Conservation (phyloP, 352 stramenopile genomes). For the Globisporangium barbulae region DNA sequence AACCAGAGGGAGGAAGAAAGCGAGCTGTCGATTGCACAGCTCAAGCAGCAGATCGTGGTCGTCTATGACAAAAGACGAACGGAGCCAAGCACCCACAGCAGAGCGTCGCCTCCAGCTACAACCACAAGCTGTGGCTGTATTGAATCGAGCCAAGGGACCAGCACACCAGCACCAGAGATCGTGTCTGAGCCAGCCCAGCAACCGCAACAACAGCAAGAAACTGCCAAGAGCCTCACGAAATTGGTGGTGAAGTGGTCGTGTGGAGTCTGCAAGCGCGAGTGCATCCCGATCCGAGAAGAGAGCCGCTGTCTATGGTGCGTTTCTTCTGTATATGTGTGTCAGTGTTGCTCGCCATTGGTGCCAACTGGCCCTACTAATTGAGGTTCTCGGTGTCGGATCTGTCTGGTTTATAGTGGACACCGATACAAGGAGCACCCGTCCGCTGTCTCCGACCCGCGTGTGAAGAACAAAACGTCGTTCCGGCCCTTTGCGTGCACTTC, state of each 20-base stretch:
- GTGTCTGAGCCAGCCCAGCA: background rate
- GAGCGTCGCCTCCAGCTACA: background rate
- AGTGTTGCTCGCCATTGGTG: background rate
- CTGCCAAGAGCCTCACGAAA: constrained; percentile 25
- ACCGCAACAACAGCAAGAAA: background rate
- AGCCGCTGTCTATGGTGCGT: constrained; percentile 71
- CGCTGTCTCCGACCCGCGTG: constrained; percentile 25
- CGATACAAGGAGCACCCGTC: constrained; percentile 74
- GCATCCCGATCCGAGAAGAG: constrained; percentile 72
- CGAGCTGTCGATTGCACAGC: constrained; percentile 11
- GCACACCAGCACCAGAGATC: background rate
- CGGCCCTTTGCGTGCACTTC: constrained; percentile 54
- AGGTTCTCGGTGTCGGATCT: background rate
- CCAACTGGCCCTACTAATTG: no score
- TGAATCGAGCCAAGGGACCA: background rate
- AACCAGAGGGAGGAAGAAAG: constrained; percentile 4
- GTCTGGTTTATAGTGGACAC: constrained; percentile 36
- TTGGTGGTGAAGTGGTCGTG: constrained; percentile 67
- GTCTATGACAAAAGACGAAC: background rate
- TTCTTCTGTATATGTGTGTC: background rate
- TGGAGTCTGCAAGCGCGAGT: constrained; percentile 55
- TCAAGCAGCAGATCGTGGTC: constrained; percentile 1
- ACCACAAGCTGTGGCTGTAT: background rate
- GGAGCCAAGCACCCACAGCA: background rate
- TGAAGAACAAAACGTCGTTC: constrained; percentile 35